Evolutionary conservation across 192 early-diverging fungal genomes (phyloP), one percentile per base, ranked within the genome.

Genomic region (Gamsiella multidivaricata): DNA sequence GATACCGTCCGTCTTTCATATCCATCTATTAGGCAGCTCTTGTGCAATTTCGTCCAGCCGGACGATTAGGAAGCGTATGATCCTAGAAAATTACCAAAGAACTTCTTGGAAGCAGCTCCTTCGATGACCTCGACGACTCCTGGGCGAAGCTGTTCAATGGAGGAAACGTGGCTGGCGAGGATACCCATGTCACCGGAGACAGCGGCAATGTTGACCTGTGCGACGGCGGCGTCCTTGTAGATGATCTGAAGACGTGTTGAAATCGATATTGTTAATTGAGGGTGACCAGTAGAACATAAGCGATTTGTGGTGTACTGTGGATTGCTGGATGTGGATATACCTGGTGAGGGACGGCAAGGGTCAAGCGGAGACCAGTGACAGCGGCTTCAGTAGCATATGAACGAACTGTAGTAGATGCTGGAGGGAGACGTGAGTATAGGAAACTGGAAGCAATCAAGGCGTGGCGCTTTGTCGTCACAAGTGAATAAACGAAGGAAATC

Each of bases 141-240:
- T 33, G 96, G 94, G 84, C 92, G 92, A 42, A 99, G 90, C 88
- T 97, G 93, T 81, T 96, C 94, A 70, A 99, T 93, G 54, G 91
- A 94, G 20, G 96, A 94, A 49, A 99, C 95, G 89, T 99, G 97
- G 86, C 94, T 93, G 64, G 95, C 95, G 23, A 99, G 89, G 66
- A 99, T 93, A 96, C 97, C 97, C 89, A 99, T 94, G 80, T 97
- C 95, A 61, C 97, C 97, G 29, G 94, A 94, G 33, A 91, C 90
- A 17, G 95, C 92, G 32, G 94, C 87, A 81, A 99, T 81, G 87
- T 99, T 97, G 69, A 99, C 95, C 82, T 98, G 96, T 49, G 89
- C 87, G 43, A 94, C 94, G 76, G 91, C 88, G 54, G 73, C 66
- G 65, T 88, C 87, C 67, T 90, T 90, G 78, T 93, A 88, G 52